Base-by-base conservation (phyloP, 495 filamentous ascomycete genomes). In the Friedmanniomyces simplex region DNA sequence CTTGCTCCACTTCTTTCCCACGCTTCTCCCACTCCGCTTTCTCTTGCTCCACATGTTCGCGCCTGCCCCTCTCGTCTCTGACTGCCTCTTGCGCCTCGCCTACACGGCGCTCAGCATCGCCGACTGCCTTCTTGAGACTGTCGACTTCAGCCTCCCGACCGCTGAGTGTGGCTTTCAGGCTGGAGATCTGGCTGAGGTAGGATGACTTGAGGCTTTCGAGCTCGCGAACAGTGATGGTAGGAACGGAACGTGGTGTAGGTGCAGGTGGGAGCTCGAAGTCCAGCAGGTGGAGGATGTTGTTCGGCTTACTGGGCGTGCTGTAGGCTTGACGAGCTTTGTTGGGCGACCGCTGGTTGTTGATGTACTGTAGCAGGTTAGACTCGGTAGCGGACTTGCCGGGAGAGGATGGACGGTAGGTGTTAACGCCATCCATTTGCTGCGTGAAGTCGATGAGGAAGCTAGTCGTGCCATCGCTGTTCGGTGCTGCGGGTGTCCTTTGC, bases 261-360 rank as follows among this genome's bases (percentile, higher is more conserved):
- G 84, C 79, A 2, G 89, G 87, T 11, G 89, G 88, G 16, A 96
- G 85, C 61, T 96, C 91, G 66, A 96, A 96, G 68, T 98, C 93
- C 37, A 98, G 79, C 10, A 97, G 78, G 60, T 85, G 85, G 32
- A 71, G 69, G 53, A 76, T 69, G 60, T 71, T 68, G 21, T 71
- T 68, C 41, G 67, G 67, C 50, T 76, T 74, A 0, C 71, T 67
- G 5, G 78, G 78, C n/a, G 78, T 79, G 43, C 68, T 51, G 52
- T 36, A 72, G 63, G 55, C 68, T 63, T 54, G 47, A 11, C 43
- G 43, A 7, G 48, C 42, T 42, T 72, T 72, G 25, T 51, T 52
- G 12, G 74, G 70, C 18, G 71, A 72, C 11, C 76, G 71, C 54
- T 73, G 70, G 47, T 70, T 67, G 55, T 74, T 67, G 54, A 73